Base-by-base conservation (phyloP, 2,329 filamentous ascomycete species). In the Fusarium coicis region DNA sequence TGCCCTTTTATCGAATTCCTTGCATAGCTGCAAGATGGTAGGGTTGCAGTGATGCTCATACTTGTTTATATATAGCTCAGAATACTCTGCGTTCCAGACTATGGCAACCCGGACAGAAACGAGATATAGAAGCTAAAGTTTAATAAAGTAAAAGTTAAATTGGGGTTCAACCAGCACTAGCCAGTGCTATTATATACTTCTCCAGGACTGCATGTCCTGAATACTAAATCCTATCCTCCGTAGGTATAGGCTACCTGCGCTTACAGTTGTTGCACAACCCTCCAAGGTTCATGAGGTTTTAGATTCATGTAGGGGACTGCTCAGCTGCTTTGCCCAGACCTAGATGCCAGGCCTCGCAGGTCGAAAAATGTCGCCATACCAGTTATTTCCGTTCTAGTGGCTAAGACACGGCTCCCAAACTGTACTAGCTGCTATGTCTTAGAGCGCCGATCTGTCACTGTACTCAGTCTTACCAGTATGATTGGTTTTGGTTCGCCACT, bases 151-250 rank as follows among this genome's bases (percentile, higher is more conserved):
- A 28, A 21, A 0, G 4, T 28, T 46, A 12, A 21, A 46, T 46
- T 7, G 18, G 4, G 9, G 4, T 46, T 12, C 2, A 21, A 28
- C 14, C n/a, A 28, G 3, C 23, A 4, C 4, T 15, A 46, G 2
- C 12, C 4, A 21, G 1, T 28, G 28, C 4, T 46, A 21, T 28
- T 2, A 2, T 21, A 10, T 21, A 5, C 9, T 28, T 2, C 7
- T 21, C 0, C 6, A 21, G 9, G 43, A 15, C 8, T 2, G 9
- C 18, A 28, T 5, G 0, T 7, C 5, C 4, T 15, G 10, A 2
- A 21, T 21, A 46, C 23, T 2, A 19, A 46, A 15, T 2, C 18
- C 43, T 46, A 15, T 2, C 18, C 43, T 46, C 26, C 4, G 9
- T 7, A 28, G 12, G 9, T 15, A 7, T 21, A 28, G 26, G 19